A percentile compares a stretch with the other conserved stretches of the same genome.
Evolutionary conservation across 2,329 filamentous ascomycete genomes (phyloP).

Genomic region (Fusarium citri): DNA sequence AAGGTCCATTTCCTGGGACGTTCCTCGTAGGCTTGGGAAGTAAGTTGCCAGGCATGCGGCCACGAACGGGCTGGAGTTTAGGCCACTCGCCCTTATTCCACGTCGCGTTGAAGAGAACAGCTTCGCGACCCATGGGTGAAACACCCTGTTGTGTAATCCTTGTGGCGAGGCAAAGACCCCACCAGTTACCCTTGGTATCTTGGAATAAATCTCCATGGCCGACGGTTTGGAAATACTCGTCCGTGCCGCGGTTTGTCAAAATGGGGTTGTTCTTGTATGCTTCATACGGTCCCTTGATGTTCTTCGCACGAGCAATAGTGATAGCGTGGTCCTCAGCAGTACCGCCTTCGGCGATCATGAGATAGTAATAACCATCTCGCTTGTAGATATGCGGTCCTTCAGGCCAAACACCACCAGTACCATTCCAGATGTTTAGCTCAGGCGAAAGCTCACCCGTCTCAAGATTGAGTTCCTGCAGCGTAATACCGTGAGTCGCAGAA

Average conservation of each 20-base stretch:
- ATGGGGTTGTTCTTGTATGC: constrained; percentile 53
- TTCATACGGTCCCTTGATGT: constrained; percentile 54
- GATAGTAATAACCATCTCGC: constrained; percentile 56
- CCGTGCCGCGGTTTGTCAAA: constrained; percentile 49
- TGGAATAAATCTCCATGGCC: constrained; percentile 51
- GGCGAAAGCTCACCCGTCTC: constrained; percentile 29
- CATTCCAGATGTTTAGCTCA: constrained; percentile 59
- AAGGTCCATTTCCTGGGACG: constrained; percentile 12
- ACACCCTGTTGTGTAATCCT: constrained; percentile 36
- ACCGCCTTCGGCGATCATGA: constrained; percentile 60
- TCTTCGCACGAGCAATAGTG: constrained; percentile 51
- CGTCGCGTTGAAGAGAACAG: constrained; percentile 58
- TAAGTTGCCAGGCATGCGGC: constrained; percentile 48
- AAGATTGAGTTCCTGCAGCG: constrained; percentile 38
- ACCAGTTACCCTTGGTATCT: constrained; percentile 57
- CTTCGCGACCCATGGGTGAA: constrained; percentile 61
- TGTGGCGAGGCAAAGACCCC: constrained; percentile 56
- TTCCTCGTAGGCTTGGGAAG: constrained; percentile 11
- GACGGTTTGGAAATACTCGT: constrained; percentile 48
- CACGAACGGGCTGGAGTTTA: constrained; percentile 46
- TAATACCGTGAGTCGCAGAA: constrained; percentile 53
- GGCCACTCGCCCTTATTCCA: constrained; percentile 65
- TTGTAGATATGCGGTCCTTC: constrained; percentile 66
- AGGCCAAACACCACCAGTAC: constrained; percentile 56
- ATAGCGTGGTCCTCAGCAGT: constrained; percentile 54